phyloP scores from a whole-genome alignment of 2,329 filamentous ascomycete species.

The Diaporthe sp. region DNA sequence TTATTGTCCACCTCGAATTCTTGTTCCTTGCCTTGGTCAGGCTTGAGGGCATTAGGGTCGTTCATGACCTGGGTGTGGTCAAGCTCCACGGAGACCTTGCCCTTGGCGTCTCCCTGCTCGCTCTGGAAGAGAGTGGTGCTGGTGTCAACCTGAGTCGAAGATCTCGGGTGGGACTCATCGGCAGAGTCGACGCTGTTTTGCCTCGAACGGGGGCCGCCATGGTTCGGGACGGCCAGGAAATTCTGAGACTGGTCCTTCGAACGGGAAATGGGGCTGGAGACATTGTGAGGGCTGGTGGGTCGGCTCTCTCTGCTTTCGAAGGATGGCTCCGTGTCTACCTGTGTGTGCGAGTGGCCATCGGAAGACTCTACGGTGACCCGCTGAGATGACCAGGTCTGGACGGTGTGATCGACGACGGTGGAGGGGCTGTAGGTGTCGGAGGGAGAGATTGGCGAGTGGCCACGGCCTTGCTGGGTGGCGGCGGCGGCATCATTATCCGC shows the following conservation, averaged over 20 bases:
- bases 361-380: conserved; percentile 45
- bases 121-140: conserved; percentile 60
- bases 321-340: conserved; percentile 68
- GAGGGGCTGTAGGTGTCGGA: conserved; percentile 58
- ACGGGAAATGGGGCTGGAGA: conserved; percentile 70
- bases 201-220: conserved; percentile 65
- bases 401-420: conserved; percentile 51
- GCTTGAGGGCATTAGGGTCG: conserved; percentile 77
- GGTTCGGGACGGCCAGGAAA: conserved; percentile 75
- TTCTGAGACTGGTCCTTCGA: conserved; percentile 60
- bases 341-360: conserved; percentile 50
- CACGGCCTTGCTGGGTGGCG: conserved; percentile 42
- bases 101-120: conserved; percentile 51
- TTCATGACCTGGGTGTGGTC: conserved; percentile 71
- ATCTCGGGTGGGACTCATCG: conserved; percentile 69
- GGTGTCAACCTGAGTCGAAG: conserved; percentile 74
- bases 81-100: conserved; percentile 51
- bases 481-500: conserved; percentile 47
- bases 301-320: conserved; percentile 77
- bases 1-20: conserved; percentile 85
- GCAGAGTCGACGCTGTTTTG: conserved; percentile 80
- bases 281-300: conserved; percentile 80
- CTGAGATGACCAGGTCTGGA: conserved; percentile 48
- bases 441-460: conserved; percentile 53
- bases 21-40: conserved; percentile 80